Base-by-base conservation (phyloP, 1,284 basidiomycete species). In the Ustilago hordei region DNA sequence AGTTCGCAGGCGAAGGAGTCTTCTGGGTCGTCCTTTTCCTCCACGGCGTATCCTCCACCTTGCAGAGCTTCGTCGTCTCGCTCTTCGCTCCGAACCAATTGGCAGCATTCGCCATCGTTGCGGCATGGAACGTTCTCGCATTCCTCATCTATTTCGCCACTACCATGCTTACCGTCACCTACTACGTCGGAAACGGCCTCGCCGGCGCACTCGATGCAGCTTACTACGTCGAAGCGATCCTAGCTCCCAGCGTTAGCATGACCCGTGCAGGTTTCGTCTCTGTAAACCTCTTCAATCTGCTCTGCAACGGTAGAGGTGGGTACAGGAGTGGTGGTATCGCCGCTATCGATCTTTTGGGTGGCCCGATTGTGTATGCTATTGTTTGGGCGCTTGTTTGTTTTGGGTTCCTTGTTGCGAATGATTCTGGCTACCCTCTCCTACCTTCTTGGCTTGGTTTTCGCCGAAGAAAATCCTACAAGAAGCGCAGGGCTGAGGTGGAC, bases 41-140 rank as follows among this genome's bases (percentile, higher is more conserved):
- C 17, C 93, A 93, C 75, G 92, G 92, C 11, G 88, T 93, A 47
- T 88, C 90, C 2, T 54, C 69, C 31, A 64, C 69, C 5, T 43
- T 76, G 45, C 69, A 77, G 55, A 61, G 64, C 57, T 73, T 77
- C 15, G 65, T 73, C 4, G 66, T 77, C 6, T 60, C 66, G 48
- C 66, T 77, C 3, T 58, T 69, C 15, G 75, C 75, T 4, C 86
- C 89, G 7, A 91, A 92, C 0, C 91, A 92, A 9, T 87, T 94
- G 12, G 91, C 91, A 3, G 91, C 92, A 2, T 94, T 93, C 79
- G 92, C 92, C 0, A 87, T 89, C 7, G 89, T 90, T 11, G 92
- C 92, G 9, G 92, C 90, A n/a, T 92, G 91, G 84, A 92, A 93
- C 76, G 89, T 92, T 47, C 86, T 93, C 62, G 89, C 92, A 82